phyloP scores from a whole-genome alignment of 2,329 filamentous ascomycete species.

The Trichoderma sp. region DNA sequence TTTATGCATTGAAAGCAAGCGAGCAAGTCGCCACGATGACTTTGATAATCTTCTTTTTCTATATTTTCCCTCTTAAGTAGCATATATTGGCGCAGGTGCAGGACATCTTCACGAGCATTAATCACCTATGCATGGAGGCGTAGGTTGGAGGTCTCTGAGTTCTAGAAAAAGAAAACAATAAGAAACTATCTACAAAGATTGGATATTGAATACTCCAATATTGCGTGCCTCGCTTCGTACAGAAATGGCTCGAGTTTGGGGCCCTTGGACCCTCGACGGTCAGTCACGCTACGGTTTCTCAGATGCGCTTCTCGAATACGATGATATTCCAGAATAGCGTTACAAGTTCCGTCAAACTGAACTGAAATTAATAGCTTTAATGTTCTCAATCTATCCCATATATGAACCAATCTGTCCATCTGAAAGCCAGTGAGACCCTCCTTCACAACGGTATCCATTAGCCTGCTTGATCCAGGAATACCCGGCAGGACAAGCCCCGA shows the following conservation, averaged over 20 bases:
- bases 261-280: too few relatives aligned
- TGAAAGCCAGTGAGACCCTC: constrained; percentile 57
- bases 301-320: too few relatives aligned
- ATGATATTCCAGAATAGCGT: not conserved
- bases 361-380: not conserved
- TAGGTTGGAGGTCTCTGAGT: not conserved
- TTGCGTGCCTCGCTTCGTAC: too few relatives aligned
- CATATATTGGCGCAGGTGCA: constrained; percentile 5
- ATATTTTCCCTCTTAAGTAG: not conserved
- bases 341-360: not conserved
- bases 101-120: not conserved
- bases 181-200: too few relatives aligned
- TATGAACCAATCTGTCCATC: constrained; percentile 21
- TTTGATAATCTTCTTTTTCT: not conserved
- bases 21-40: not conserved
- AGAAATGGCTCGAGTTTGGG: too few relatives aligned
- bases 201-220: not conserved
- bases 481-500: constrained; percentile 61
- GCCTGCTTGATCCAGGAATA: constrained; percentile 64
- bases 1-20: constrained; percentile 2
- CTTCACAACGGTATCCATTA: constrained; percentile 65
- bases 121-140: not conserved
- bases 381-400: not conserved
- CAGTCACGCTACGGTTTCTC: too few relatives aligned
- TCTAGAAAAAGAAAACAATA: not conserved